These are phyloP conservation scores for Wickerhamomyces mucosus DNA, from an alignment of 805 yeast genomes.

Conservation along the genomic window DNA sequence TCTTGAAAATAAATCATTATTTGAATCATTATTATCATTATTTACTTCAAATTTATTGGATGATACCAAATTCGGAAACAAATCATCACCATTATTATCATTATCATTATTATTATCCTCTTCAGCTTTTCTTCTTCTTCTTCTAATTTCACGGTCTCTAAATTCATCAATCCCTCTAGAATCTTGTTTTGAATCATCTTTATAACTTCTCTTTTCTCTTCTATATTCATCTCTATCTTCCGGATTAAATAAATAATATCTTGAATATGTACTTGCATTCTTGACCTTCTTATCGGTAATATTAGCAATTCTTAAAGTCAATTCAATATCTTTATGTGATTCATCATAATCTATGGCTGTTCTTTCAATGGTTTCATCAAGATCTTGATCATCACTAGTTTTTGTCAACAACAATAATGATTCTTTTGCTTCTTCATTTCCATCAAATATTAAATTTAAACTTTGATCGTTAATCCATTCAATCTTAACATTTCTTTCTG, in stretches of 20 bases:
- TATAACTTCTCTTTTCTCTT: constrained; percentile 1
- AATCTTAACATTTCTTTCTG: constrained; percentile 9
- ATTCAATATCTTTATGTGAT: constrained; percentile 8
- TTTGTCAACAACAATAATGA: constrained; percentile 8
- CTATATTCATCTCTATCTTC: constrained; percentile 4
- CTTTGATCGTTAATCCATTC: constrained; percentile 21
- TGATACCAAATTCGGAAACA: constrained; percentile 13
- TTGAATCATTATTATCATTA: not conserved
- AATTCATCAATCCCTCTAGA: constrained; percentile 3
- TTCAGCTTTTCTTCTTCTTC: constrained; percentile 8
- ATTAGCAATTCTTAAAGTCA: constrained; percentile 13
- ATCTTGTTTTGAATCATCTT: not conserved
- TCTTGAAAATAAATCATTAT: constrained; percentile 2
- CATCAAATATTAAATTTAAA: constrained; percentile 17
- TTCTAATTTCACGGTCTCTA: constrained; percentile 15
- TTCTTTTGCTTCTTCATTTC: constrained; percentile 9
- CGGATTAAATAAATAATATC: constrained; percentile 21
- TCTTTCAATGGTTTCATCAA: constrained; percentile 5
- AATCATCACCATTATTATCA: constrained; percentile 10
- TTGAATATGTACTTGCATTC: constrained; percentile 17
- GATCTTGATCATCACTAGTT: constrained; percentile 2
- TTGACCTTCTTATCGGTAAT: constrained; percentile 18
- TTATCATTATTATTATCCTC: no score
- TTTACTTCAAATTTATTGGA: not conserved
- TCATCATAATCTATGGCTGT: constrained; percentile 4